Evolutionary conservation across 441 rosid species (phyloP).

Genomic region (Populus hybrid): DNA sequence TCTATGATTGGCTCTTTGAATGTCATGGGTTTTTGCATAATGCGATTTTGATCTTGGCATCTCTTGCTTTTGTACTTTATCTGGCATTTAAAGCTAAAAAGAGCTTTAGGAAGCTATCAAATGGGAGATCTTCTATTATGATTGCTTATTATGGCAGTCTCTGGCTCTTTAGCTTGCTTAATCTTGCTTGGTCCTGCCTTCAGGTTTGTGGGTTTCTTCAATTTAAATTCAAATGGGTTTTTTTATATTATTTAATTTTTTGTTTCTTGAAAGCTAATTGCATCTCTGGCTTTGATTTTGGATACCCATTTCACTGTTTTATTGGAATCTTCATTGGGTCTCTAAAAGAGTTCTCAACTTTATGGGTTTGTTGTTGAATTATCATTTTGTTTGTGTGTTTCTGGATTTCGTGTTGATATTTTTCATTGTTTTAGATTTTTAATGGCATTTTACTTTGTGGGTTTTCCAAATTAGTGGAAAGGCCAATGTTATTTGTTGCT

Average conservation of each 20-base stretch:
- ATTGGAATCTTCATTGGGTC: neutral
- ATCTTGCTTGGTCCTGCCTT: slow-evolving; percentile 75
- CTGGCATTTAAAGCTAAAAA: slow-evolving; percentile 65
- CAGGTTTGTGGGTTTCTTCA: slow-evolving; percentile 53
- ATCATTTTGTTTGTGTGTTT: neutral
- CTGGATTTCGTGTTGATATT: neutral
- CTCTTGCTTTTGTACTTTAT: slow-evolving; percentile 60
- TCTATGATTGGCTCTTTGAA: slow-evolving; percentile 54
- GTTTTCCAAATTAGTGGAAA: neutral
- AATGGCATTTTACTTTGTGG: neutral
- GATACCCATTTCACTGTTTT: neutral
- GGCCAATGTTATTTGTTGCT: neutral
- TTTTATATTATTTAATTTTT: neutral
- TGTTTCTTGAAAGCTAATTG: neutral
- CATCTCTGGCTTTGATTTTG: neutral
- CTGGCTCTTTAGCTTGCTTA: slow-evolving; percentile 88
- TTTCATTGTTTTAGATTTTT: neutral
- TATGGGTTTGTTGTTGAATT: neutral
- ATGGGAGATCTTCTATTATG: slow-evolving; percentile 80
- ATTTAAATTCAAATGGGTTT: neutral
- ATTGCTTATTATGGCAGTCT: slow-evolving; percentile 70
- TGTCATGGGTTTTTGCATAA: slow-evolving; percentile 88
- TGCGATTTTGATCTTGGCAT: slow-evolving; percentile 46
- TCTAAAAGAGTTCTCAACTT: neutral
- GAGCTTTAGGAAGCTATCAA: slow-evolving; percentile 58